These are phyloP conservation scores for Xerocomellus amylosporus DNA, from an alignment of 768 basidiomycete species.

Conservation along the genomic window DNA sequence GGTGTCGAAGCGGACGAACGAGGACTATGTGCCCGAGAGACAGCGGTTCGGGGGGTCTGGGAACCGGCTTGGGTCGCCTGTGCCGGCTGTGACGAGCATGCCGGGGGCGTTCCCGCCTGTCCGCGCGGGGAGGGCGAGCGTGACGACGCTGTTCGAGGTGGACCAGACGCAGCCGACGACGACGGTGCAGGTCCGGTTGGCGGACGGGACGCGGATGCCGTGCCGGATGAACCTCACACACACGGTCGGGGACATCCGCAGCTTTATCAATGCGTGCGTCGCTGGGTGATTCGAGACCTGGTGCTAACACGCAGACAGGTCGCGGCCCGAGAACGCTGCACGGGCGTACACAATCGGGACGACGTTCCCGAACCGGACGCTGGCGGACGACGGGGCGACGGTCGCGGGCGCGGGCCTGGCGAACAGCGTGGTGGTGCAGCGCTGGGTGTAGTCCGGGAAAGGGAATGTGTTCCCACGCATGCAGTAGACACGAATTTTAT, in stretches of 20 bases:
- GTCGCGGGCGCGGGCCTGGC: conserved; percentile 69
- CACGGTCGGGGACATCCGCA: conserved; percentile 79
- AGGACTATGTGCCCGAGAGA: conserved; percentile 66
- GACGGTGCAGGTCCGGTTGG: conserved; percentile 84
- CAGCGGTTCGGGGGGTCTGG: conserved; percentile 71
- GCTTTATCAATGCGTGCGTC: conserved; percentile 87
- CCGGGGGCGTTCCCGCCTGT: conserved; percentile 57
- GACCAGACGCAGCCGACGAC: conserved; percentile 82
- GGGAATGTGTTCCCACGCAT: conserved; percentile 16
- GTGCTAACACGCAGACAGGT: conserved; percentile 39
- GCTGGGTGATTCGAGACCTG: background rate
- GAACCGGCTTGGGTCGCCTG: conserved; percentile 76
- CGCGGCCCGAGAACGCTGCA: conserved; percentile 62
- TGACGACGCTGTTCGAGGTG: conserved; percentile 69
- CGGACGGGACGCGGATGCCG: conserved; percentile 84
- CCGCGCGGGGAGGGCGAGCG: conserved; percentile 32
- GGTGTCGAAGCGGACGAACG: conserved; percentile 63
- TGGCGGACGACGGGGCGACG: conserved; percentile 64
- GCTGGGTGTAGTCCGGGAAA: conserved; percentile 52
- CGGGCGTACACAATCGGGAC: conserved; percentile 78
- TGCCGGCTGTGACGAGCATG: conserved; percentile 49
- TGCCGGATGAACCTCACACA: conserved; percentile 89
- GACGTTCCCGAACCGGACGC: conserved; percentile 78
- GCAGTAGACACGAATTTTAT: background rate
- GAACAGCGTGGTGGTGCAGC: conserved; percentile 84